Conservation (phyloP, 495 filamentous ascomycete species). For the Xylaria longipes region DNA sequence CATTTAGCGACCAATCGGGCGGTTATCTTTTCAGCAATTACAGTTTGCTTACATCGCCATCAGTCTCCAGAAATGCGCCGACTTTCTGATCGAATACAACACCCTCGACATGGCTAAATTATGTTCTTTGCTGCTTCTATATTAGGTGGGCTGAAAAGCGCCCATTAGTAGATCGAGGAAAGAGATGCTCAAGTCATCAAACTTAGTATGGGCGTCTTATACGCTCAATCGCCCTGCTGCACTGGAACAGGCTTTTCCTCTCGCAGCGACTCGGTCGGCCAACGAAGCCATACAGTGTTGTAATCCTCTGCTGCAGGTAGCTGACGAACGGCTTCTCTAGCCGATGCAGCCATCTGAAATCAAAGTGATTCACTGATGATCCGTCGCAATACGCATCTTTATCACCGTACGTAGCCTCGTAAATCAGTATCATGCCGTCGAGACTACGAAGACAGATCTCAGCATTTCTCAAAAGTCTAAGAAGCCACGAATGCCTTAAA, state of each 20-base stretch:
- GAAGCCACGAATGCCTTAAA: slow-evolving; percentile 1
- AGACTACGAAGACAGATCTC: not conserved
- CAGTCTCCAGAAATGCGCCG: not conserved
- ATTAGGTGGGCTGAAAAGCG: not conserved
- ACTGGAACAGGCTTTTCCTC: not conserved
- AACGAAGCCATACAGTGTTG: not conserved
- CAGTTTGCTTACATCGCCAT: not conserved
- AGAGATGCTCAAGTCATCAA: not conserved
- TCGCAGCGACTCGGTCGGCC: slow-evolving; percentile 2
- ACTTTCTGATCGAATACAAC: not conserved
- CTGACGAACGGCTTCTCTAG: not conserved
- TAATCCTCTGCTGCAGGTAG: not conserved
- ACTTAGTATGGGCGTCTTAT: not conserved
- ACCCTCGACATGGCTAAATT: not conserved
- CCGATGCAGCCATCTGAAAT: slow-evolving; percentile 13
- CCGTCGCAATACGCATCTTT: not conserved
- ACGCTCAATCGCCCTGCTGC: too few species aligned
- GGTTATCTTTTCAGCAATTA: not conserved
- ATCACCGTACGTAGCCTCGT: slow-evolving; percentile 1
- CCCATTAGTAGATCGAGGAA: not conserved
- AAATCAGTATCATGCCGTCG: not conserved
- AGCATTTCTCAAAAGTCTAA: not conserved
- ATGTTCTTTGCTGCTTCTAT: not conserved
- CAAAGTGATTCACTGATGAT: slow-evolving; percentile 13
- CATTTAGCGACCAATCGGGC: slow-evolving; percentile 6